Percentiles rank a stretch among this genome's conserved stretches.
These are phyloP conservation scores for Globisporangium perplexum DNA, from an alignment of 352 stramenopile genomes.

Conservation along the genomic window DNA sequence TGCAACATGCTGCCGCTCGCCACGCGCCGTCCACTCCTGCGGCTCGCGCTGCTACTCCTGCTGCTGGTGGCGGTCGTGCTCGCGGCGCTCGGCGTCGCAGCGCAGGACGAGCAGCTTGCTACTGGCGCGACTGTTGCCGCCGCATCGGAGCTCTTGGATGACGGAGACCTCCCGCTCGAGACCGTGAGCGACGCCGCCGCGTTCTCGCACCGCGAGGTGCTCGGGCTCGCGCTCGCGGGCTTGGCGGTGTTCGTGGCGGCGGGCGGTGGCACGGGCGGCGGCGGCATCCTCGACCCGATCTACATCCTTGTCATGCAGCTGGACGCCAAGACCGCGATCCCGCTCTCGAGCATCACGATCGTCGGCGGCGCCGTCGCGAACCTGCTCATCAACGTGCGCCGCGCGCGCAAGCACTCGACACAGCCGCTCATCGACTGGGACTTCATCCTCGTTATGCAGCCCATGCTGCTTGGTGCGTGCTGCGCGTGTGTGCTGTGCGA, in stretches of 20 bases:
- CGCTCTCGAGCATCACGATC: conserved; percentile 95
- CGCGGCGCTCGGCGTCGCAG: background rate
- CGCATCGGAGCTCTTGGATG: background rate
- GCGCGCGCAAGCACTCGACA: conserved; percentile 85
- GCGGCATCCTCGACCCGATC: conserved; percentile 94
- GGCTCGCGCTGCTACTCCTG: background rate
- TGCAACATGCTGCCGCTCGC: too few species aligned
- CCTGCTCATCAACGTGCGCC: conserved; percentile 87
- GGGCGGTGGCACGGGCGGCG: conserved; percentile 87
- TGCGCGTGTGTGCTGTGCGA: background rate
- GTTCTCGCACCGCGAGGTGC: conserved; percentile 18
- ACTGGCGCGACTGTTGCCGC: too few species aligned
- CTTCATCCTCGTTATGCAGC: conserved; percentile 96
- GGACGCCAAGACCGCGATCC: conserved; percentile 89
- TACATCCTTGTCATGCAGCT: conserved; percentile 95
- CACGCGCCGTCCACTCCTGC: background rate
- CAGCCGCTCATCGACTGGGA: conserved; percentile 96
- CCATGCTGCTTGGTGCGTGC: conserved; percentile 70
- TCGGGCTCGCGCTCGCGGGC: conserved; percentile 40
- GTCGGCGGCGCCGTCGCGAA: conserved; percentile 93
- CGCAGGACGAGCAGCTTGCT: background rate
- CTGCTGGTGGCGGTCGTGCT: background rate
- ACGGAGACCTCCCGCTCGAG: background rate
- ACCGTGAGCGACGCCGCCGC: background rate
- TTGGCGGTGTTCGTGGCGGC: conserved; percentile 85